These are phyloP conservation scores for Cryptococcus hybrid DNA, from an alignment of 1,284 basidiomycete genomes.

Conservation along the genomic window DNA sequence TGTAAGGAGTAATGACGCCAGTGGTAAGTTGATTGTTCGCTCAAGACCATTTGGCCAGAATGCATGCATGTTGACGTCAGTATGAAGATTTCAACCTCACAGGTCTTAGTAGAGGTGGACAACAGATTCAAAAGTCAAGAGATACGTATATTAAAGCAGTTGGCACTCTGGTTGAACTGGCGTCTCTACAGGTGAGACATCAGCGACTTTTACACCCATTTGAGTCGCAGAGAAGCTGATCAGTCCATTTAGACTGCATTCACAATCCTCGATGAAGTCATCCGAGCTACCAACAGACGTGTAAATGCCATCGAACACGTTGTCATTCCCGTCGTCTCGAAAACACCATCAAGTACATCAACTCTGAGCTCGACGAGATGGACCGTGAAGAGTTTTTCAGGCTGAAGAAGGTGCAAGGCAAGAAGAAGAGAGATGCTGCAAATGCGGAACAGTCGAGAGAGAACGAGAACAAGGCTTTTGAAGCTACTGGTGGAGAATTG, in stretches of 20 bases:
- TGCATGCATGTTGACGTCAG: not conserved
- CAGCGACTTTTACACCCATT: not conserved
- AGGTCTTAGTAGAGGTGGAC: slow-evolving; percentile 95
- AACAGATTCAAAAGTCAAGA: slow-evolving; percentile 89
- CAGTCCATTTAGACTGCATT: slow-evolving; percentile 76
- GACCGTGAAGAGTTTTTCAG: slow-evolving; percentile 97
- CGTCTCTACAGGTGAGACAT: slow-evolving; percentile 64
- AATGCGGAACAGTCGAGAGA: slow-evolving; percentile 28
- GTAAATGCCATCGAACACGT: slow-evolving; percentile 99
- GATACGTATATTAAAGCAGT: slow-evolving; percentile 98
- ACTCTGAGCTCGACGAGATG: slow-evolving; percentile 97
- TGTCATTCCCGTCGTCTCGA: slow-evolving; percentile 91
- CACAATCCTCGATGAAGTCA: slow-evolving; percentile 98
- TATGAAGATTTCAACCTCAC: slow-evolving; percentile 91
- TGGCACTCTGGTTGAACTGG: slow-evolving; percentile 94
- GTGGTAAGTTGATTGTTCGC: slow-evolving; percentile 57
- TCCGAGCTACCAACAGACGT: slow-evolving; percentile 94
- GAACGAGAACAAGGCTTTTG: slow-evolving; percentile 28
- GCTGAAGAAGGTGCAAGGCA: slow-evolving; percentile 93
- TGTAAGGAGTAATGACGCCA: slow-evolving; percentile 70
- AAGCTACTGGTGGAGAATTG: slow-evolving; percentile 45
- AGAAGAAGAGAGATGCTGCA: slow-evolving; percentile 79
- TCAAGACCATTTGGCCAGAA: not conserved
- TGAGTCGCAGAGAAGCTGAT: not conserved
- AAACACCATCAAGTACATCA: slow-evolving; percentile 96